Evolutionary conservation across 1,284 basidiomycete genomes (phyloP), one percentile per base, ranked within the genome.

Genomic region (Ustilago trichophora): DNA sequence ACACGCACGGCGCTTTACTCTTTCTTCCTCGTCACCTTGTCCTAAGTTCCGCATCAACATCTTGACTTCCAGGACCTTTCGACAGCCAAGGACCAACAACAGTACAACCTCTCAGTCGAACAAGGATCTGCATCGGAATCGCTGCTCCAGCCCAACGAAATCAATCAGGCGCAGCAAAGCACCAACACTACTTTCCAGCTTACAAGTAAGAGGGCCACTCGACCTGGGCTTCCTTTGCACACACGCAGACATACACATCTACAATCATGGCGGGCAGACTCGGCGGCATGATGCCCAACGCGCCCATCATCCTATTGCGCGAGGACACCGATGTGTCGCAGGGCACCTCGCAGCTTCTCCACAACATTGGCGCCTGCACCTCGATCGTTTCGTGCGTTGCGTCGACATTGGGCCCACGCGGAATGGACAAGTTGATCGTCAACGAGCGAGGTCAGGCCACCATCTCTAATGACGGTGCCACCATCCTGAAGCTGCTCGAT

Each of bases 381-480:
- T 71, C 75, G 19, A 73, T 81, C 45, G 77, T 81, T 11, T 60
- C 72, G 2, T 79, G 77, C 50, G 78, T 81, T 16, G 88, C 96
- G 13, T 93, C 89, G 51, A 98, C 96, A 26, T 88, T 99, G n/a
- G 96, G 96, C 15, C 96, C 96, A 13, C 87, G 96, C 63, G 96
- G 96, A 63, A 98, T 98, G 94, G 95, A 98, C 84, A 98, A 98
- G 83, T 86, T 98, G 53, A 94, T 84, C 51, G 82, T 81, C 46
- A 73, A 78, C 47, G 73, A 73, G 32, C 88, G 93, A 53, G 94
- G 95, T 49, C 89, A 95, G 71, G 92, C 95, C 15, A 94, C 96
- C 83, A 98, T 98, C 81, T 97, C 94, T 22, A 82, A 98, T 82
- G 95, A 98, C 87, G 95, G 95, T 53, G 95, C 95, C 36, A 98